Evolutionary conservation across 495 filamentous ascomycete species (phyloP).

Genomic region (Tuber brumale): DNA sequence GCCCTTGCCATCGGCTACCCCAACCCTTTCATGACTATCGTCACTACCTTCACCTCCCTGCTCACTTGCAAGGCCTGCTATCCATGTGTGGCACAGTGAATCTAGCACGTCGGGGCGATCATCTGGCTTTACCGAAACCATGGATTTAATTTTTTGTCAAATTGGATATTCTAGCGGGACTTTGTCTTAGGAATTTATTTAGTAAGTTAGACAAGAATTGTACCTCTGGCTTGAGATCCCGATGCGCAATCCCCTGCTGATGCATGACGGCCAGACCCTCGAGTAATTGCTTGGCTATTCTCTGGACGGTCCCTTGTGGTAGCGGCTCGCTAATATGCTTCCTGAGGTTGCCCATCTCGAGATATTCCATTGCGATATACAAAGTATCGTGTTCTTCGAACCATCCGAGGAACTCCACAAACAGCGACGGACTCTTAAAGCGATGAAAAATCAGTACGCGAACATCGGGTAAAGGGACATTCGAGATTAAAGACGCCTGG

Average conservation of each 20-base stretch:
- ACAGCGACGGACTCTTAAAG: not conserved
- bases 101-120: not conserved
- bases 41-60: too few relatives aligned
- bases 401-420: constrained; percentile 14
- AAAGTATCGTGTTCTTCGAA: constrained; percentile 4
- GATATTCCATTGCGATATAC: constrained; percentile 13
- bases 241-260: constrained; percentile 5
- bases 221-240: too few relatives aligned
- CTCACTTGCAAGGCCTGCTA: not conserved
- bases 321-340: constrained; percentile 1
- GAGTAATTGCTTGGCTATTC: constrained; percentile 10
- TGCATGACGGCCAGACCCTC: constrained; percentile 10
- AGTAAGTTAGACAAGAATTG: not conserved
- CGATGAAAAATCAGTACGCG: not conserved
- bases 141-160: not conserved
- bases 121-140: not conserved
- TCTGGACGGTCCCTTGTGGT: not conserved
- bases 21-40: too few relatives aligned
- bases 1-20: not conserved
- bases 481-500: too few relatives aligned
- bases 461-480: not conserved
- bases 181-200: not conserved
- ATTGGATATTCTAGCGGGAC: not conserved
- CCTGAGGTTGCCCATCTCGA: constrained; percentile 8
- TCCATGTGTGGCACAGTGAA: not conserved